These are phyloP conservation scores for Clavariopsis aquatica DNA, from an alignment of 495 filamentous ascomycete genomes.

Conservation along the genomic window DNA sequence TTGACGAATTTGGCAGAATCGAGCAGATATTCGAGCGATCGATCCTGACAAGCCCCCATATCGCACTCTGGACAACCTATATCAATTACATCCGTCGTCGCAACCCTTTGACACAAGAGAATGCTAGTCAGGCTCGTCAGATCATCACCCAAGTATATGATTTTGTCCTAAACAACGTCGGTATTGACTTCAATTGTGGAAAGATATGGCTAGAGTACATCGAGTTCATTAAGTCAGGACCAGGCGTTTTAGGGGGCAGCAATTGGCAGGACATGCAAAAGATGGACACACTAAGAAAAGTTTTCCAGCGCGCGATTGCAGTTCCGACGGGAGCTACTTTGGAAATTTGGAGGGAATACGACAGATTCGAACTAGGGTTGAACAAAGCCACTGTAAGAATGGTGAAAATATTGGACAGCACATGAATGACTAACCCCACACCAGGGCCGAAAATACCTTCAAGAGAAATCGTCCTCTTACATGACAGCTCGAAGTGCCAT, in stretches of 20 bases:
- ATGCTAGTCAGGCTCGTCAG: conserved; percentile 69
- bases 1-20: conserved; percentile 71
- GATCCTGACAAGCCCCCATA: conserved; percentile 70
- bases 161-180: conserved; percentile 83
- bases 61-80: conserved; percentile 90
- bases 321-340: conserved; percentile 80
- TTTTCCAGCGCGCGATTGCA: conserved; percentile 83
- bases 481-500: conserved; percentile 89
- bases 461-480: conserved; percentile 86
- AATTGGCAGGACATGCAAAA: conserved; percentile 97
- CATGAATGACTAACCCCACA: conserved; percentile 13
- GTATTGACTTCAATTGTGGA: conserved; percentile 88
- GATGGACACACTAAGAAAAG: conserved; percentile 87
- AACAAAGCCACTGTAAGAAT: conserved; percentile 79
- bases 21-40: conserved; percentile 80
- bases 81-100: conserved; percentile 90
- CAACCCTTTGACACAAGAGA: conserved; percentile 81
- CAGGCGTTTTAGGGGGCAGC: conserved; percentile 78
- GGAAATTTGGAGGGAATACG: conserved; percentile 93
- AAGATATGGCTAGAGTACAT: conserved; percentile 91
- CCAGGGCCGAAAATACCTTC: conserved; percentile 86
- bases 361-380: conserved; percentile 86
- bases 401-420: not conserved
- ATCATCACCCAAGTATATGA: conserved; percentile 84
- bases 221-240: conserved; percentile 81